A percentile compares a stretch with the other conserved stretches of the same genome.
phyloP scores from a whole-genome alignment of 2,329 filamentous ascomycete genomes.

The Ophiostoma sp. region DNA sequence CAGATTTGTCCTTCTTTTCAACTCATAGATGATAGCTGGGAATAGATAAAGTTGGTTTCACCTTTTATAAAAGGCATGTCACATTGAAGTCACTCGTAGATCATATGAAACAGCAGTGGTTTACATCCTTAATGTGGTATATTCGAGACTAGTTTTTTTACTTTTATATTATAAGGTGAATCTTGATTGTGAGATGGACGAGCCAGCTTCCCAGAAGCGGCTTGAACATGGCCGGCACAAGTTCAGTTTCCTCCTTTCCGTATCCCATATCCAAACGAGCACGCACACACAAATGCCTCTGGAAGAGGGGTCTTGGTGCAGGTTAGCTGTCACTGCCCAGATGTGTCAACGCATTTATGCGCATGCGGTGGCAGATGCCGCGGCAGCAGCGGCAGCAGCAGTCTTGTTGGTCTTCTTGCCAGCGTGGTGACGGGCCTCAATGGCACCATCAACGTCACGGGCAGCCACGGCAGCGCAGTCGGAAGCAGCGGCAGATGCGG shows the following conservation, averaged over 20 bases:
- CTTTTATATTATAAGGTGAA: conserved; percentile 2
- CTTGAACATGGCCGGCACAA: background rate
- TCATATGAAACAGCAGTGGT: background rate
- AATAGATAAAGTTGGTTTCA: background rate
- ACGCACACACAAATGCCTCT: background rate
- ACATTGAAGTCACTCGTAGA: background rate
- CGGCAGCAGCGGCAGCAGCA: background rate
- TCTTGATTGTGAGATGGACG: background rate
- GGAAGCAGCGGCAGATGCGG: background rate
- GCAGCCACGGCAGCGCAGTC: conserved; percentile 1
- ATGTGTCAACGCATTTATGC: background rate
- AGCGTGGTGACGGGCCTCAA: conserved; percentile 18
- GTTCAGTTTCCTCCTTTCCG: background rate
- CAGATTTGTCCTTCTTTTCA: background rate
- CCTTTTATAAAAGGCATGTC: background rate
- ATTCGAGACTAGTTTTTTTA: conserved; percentile 12
- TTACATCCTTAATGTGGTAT: conserved; percentile 9
- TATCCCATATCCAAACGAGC: background rate
- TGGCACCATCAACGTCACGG: conserved; percentile 3
- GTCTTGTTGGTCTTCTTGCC: conserved; percentile 13
- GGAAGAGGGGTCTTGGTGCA: background rate
- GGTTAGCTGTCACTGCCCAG: background rate
- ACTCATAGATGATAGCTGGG: background rate
- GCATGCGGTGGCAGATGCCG: background rate
- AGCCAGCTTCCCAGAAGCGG: conserved; percentile 1